Base-by-base conservation (phyloP, 2,329 filamentous ascomycete species). In the Graphium sp. region DNA sequence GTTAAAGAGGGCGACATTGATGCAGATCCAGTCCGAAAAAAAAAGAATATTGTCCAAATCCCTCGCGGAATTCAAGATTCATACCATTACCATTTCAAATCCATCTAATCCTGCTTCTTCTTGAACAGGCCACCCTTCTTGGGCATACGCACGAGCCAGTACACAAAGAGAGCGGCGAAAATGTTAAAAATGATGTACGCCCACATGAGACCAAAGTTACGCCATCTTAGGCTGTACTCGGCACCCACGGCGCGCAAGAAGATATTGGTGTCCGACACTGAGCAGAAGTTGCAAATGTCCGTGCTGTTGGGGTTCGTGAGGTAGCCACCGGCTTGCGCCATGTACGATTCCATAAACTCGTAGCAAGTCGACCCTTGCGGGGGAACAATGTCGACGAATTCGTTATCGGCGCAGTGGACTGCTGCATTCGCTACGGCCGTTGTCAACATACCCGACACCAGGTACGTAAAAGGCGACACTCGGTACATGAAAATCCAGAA, bases 401-500 rank as follows among this genome's bases (percentile, higher is more conserved):
- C 84, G 44, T 77, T 79, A 5, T 47, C 37, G 1, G 78, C 68
- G 48, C 84, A 93, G 0, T 46, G 39, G 18, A 87, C 71, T 0
- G 52, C 27, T 0, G 68, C 69, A 40, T 77, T 74, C 22, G 78
- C 77, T 5, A 92, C 55, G 4, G 69, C 80, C 1, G 66, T 67
- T 0, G 74, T 64, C 0, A 87, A 49, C 55, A 92, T 72, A 14
- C 74, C 79, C 7, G 66, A 64, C 16, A 87, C 69, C 11, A 89
- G 56, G 46, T 92, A 93, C 0, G 78, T 85, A 40, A 93, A 79
- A 0, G 84, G 83, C 0, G 75, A 83, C 27, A 84, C 54, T 26
- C 77, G 69, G 51, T 87, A 87, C 74, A 84, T 80, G 58, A 83
- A 83, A 40, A 76, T 73, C 78, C 80, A 87, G 61, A 85, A 84